Evolutionary conservation across 2,329 filamentous ascomycete species (phyloP).

Genomic region (Bipolaris oryzae): DNA sequence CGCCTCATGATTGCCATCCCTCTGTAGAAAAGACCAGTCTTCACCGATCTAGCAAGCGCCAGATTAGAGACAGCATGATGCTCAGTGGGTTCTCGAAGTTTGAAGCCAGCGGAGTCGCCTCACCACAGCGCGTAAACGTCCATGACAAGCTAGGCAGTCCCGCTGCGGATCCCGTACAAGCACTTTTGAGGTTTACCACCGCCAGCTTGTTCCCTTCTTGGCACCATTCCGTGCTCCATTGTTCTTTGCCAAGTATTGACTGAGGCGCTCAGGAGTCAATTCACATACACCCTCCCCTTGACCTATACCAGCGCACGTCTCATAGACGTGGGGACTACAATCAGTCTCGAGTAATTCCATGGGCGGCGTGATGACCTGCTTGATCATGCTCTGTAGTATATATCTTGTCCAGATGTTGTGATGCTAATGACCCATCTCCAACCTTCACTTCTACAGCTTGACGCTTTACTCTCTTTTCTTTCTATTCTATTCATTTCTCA

Average conservation of each 20-base stretch:
- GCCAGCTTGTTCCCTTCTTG: constrained; percentile 14
- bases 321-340: constrained; percentile 30
- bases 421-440: constrained; percentile 4
- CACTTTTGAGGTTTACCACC: constrained; percentile 8
- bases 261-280: constrained; percentile 19
- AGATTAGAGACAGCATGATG: constrained; percentile 7
- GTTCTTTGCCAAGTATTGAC: constrained; percentile 13
- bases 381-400: constrained; percentile 19
- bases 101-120: constrained; percentile 29
- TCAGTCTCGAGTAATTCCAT: constrained; percentile 15
- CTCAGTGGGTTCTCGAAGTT: constrained; percentile 17
- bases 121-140: constrained; percentile 16
- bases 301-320: constrained; percentile 26
- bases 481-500: constrained; percentile 30
- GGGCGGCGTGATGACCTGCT: not conserved
- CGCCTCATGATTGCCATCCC: constrained; percentile 21
- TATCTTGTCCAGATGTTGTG: constrained; percentile 12
- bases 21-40: constrained; percentile 1
- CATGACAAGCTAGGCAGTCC: constrained; percentile 19
- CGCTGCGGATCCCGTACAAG: constrained; percentile 2
- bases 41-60: constrained; percentile 6
- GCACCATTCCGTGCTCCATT: constrained; percentile 5
- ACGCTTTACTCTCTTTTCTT: constrained; percentile 25
- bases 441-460: constrained; percentile 14
- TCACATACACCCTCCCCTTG: constrained; percentile 14